Base-by-base conservation (phyloP, 345 rosid species). In the Raphanus raphanistrum region DNA sequence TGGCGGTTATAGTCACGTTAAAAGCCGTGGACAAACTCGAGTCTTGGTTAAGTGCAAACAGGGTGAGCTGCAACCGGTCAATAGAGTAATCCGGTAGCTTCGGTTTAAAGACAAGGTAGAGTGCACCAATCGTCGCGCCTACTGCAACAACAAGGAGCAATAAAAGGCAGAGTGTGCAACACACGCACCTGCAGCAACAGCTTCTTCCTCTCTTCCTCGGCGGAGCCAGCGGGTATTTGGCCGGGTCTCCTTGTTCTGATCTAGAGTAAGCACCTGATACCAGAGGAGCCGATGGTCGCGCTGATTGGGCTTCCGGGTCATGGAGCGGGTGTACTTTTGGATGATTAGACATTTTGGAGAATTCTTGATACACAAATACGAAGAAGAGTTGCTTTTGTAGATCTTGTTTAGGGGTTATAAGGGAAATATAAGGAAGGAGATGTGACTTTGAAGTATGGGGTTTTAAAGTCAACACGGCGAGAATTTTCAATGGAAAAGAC, bases 81-180 rank as follows among this genome's bases (percentile, higher is more conserved):
- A 94, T 78, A 6, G 92, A 84, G 78, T 72, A 90, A 16, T 89
- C 84, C 0, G 97, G 96, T 16, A 94, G 71, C 82, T 92, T 90
- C 0, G 98, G 98, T 45, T 73, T 86, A 89, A 90, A 90, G 11
- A 78, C 94, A 3, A 92, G 85, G 85, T 55, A 92, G 6, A 94
- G 82, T 48, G 88, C 81, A 33, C 96, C 98, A 28, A 65, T 82
- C 1, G 70, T 15, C 4, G 79, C 75, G 12, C 79, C 98, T 2
- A 89, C 2, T 31, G 68, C 48, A n/a, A 91, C 66, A 6, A 92
- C 61, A 3, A 86, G 77, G 54, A 90, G 78, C 16, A 90, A 60
- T 62, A 92, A 69, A 10, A 90, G 55, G 50, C 84, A 82, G 0
- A 89, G 4, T 0, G 94, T 87, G 92, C 91, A 90, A 17, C 96